Conservation (phyloP, 2,329 filamentous ascomycete species). For the Chrysosporium queenslandicum region DNA sequence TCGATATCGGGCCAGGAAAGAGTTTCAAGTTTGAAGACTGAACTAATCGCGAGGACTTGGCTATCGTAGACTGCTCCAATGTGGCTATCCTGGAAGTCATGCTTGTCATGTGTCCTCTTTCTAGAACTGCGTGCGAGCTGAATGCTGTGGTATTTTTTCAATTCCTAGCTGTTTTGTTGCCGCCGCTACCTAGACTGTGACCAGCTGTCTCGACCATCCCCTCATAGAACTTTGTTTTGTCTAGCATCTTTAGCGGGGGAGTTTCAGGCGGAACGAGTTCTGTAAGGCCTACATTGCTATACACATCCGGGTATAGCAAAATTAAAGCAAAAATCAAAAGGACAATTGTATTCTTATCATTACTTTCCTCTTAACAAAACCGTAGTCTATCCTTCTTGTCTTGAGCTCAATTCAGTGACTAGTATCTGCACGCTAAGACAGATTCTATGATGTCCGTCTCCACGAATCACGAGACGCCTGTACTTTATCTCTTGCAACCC, state of each 20-base stretch:
- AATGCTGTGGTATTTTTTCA: no score
- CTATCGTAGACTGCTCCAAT: no score
- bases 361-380: no score
- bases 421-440: no score
- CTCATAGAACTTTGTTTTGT: background rate
- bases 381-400: no score
- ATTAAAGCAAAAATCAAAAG: no score
- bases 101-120: no score
- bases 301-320: no score
- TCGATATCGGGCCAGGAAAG: conserved; percentile 72
- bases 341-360: no score
- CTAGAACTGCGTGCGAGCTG: no score
- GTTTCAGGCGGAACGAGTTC: background rate
- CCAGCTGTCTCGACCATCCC: background rate
- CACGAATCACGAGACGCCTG: conserved; percentile 22
- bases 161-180: background rate
- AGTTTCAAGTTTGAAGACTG: conserved; percentile 93
- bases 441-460: conserved; percentile 20
- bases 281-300: background rate
- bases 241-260: conserved; percentile 2
- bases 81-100: no score
- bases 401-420: no score
- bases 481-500: conserved; percentile 20
- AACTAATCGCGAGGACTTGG: conserved; percentile 14
- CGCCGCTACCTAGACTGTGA: background rate